These are phyloP conservation scores for Fomitopsis pinicola DNA, from an alignment of 1,284 basidiomycete species.

Conservation along the genomic window DNA sequence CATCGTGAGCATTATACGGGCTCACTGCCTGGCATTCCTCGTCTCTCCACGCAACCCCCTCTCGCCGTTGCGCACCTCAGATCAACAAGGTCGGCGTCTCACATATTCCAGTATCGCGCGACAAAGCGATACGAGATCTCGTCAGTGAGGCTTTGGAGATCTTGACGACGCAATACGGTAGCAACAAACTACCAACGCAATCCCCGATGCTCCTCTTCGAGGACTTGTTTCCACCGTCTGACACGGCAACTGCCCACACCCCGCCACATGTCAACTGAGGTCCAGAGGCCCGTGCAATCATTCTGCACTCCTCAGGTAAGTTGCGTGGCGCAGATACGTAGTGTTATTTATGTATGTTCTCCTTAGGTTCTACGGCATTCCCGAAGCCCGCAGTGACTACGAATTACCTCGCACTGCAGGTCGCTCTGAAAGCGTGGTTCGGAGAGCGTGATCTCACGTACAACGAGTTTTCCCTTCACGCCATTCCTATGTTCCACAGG, in stretches of 20 bases:
- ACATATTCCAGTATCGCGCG: conserved; percentile 25
- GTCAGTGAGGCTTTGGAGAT: conserved; percentile 2
- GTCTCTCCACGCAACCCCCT: conserved; percentile 35
- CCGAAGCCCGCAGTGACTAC: conserved; percentile 21
- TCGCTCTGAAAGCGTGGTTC: conserved; percentile 1
- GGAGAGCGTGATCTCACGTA: conserved; percentile 17
- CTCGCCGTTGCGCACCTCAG: conserved; percentile 30
- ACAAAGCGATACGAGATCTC: conserved; percentile 21
- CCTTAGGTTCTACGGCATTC: conserved; percentile 22
- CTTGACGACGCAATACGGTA: neutral
- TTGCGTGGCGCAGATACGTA: neutral
- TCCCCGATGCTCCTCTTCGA: conserved; percentile 18
- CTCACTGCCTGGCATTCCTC: conserved; percentile 27
- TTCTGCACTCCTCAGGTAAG: conserved; percentile 28
- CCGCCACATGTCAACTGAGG: neutral
- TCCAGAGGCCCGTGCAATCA: conserved; percentile 14
- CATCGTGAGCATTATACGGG: conserved; percentile 21
- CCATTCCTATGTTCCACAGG: conserved; percentile 19
- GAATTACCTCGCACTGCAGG: conserved; percentile 6
- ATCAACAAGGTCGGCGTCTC: conserved; percentile 21
- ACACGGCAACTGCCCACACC: neutral
- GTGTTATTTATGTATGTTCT: neutral
- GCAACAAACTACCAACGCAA: neutral
- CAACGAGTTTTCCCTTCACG: conserved; percentile 12
- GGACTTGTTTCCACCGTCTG: conserved; percentile 13